Evolutionary conservation across 345 rosid species (phyloP), one percentile per base, ranked within the genome.

Genomic region (Ailanthus altissimus): DNA sequence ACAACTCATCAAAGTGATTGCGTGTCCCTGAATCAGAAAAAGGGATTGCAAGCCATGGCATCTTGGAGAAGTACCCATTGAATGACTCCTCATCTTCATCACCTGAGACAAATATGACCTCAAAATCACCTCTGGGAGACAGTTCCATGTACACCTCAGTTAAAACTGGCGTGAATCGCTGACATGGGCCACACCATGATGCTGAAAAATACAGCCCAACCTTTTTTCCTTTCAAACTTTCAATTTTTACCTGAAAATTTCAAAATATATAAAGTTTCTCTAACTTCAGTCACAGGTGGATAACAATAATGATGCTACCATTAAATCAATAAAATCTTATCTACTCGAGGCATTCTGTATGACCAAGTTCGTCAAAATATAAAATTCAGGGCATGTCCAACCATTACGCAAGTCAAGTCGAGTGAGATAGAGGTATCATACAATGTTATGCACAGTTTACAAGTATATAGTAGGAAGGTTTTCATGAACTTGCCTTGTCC

Each of bases 41-140:
- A 0, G 93, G 98, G 40, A 94, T 83, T 6, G 97, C 93, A 26
- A 92, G 94, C 97, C 98, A 94, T 0, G 97, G 93, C 98, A 94
- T 92, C 82, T 86, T 86, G 12, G 89, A 79, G 82, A 94, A 89
- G 76, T 94, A 94, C n/a, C 47, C 75, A 0, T 47, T 67, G 74
- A 92, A 92, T 0, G 94, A 81, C 70, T 84, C 86, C 47, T 87
- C 91, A 70, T 90, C 90, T 67, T 78, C 67, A 70, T 93, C 94
- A 0, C 87, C 87, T 0, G 97, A 86, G 58, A 89, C 82, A 81
- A 90, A 89, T 14, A 89, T 68, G 79, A 88, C 64, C 92, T 94
- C 97, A 40, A 92, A 83, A 70, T 87, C 90, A 21, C 73, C 88
- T 71, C 83, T 85, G 0, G 82, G 14, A 68, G 77, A 80, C 81